phyloP scores from a whole-genome alignment of 1,284 basidiomycete genomes.

The Earliella scabrosa region DNA sequence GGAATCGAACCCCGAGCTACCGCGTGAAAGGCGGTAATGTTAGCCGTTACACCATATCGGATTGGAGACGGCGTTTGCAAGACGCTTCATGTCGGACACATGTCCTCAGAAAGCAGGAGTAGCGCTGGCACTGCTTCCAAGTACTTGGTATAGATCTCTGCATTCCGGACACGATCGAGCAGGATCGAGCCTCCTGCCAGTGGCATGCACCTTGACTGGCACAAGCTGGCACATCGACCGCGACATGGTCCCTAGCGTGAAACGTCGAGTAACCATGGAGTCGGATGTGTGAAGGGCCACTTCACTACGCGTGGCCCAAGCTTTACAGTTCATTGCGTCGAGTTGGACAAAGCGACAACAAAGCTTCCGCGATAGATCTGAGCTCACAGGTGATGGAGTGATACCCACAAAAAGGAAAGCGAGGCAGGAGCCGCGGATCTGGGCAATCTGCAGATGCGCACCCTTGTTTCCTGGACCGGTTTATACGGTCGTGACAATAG shows the following conservation, averaged over 20 bases:
- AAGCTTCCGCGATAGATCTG: conserved; percentile 13
- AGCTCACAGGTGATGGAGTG: conserved; percentile 1
- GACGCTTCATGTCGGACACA: no score
- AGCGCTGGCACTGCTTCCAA: no score
- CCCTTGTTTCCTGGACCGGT: conserved; percentile 19
- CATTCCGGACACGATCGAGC: no score
- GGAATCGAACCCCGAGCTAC: conserved; percentile 82
- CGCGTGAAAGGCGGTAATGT: conserved; percentile 78
- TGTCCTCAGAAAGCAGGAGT: no score
- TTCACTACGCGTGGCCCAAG: conserved; percentile 4
- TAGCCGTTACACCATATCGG: conserved; percentile 74
- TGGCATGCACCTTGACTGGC: no score
- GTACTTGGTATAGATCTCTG: no score
- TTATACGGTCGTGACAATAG: conserved; percentile 20
- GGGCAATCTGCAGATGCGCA: conserved; percentile 13
- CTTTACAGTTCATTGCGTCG: conserved; percentile 1
- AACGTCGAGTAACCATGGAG: neutral
- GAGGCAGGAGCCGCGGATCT: conserved; percentile 19
- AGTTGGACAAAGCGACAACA: conserved; percentile 11
- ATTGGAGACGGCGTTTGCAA: conserved; percentile 1
- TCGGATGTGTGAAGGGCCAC: neutral
- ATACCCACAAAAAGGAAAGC: conserved; percentile 21
- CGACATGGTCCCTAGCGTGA: no score
- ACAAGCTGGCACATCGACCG: no score
- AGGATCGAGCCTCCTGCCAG: no score